These are phyloP conservation scores for Fusarium sp. DNA, from an alignment of 2,329 filamentous ascomycete species.

Conservation along the genomic window DNA sequence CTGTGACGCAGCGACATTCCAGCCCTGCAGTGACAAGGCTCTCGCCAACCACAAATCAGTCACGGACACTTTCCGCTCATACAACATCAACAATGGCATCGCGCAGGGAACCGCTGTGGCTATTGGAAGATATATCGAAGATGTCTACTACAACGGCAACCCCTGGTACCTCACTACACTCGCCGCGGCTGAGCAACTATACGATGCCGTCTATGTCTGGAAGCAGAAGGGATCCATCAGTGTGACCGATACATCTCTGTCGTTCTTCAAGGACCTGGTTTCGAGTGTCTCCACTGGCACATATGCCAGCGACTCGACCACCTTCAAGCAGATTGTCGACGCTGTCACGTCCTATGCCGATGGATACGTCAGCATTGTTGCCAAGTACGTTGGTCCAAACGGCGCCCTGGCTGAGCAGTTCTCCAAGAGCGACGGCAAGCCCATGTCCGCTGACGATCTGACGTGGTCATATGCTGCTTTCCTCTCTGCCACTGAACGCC, in stretches of 20 bases:
- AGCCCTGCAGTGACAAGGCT: constrained; percentile 78
- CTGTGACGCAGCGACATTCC: constrained; percentile 80
- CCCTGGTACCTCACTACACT: constrained; percentile 85
- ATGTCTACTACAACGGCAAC: constrained; percentile 82
- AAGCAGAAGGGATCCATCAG: constrained; percentile 71
- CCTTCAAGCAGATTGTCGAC: constrained; percentile 67
- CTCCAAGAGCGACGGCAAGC: constrained; percentile 62
- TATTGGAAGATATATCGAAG: constrained; percentile 77
- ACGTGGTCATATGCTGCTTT: constrained; percentile 82
- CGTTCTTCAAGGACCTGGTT: constrained; percentile 78
- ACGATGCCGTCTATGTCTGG: constrained; percentile 81
- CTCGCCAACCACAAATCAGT: constrained; percentile 82
- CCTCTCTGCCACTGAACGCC: constrained; percentile 70
- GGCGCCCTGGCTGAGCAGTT: constrained; percentile 79
- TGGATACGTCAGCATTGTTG: constrained; percentile 71
- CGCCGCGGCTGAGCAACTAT: constrained; percentile 83
- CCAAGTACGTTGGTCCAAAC: constrained; percentile 70
- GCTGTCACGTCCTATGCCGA: constrained; percentile 71
- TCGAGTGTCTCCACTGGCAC: constrained; percentile 69
- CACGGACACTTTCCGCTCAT: constrained; percentile 81
- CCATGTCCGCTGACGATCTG: constrained; percentile 73
- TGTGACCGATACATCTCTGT: constrained; percentile 72
- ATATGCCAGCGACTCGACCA: constrained; percentile 62
- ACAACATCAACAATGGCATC: constrained; percentile 76
- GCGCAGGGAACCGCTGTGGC: constrained; percentile 69